phyloP scores from a whole-genome alignment of 2,329 filamentous ascomycete species.

The Trichoderma sp. region DNA sequence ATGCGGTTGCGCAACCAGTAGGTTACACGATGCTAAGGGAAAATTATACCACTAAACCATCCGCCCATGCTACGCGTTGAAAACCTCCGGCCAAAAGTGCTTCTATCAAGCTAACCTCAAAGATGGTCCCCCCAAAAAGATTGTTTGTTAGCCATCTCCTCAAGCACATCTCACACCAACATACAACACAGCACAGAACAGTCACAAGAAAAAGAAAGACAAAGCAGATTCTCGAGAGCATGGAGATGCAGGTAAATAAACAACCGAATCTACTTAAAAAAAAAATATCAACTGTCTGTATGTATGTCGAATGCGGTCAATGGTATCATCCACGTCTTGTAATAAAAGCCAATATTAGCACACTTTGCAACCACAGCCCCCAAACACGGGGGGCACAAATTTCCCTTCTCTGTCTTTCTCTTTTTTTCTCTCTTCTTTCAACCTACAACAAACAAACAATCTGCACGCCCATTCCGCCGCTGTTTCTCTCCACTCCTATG shows the following conservation, averaged over 20 bases:
- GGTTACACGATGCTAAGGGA: slow-evolving; percentile 17
- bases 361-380: slow-evolving; percentile 22
- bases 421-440: neutral
- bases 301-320: slow-evolving; percentile 35
- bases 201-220: neutral
- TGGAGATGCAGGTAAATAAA: slow-evolving; percentile 14
- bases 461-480: neutral
- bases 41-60: slow-evolving; percentile 22
- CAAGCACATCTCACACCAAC: neutral
- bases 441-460: neutral
- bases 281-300: slow-evolving; percentile 15
- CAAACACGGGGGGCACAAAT: neutral
- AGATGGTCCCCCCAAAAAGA: neutral
- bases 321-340: slow-evolving; percentile 43
- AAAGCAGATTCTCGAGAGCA: neutral
- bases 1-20: neutral
- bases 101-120: neutral
- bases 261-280: slow-evolving; percentile 14
- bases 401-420: slow-evolving; percentile 6
- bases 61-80: slow-evolving; percentile 4
- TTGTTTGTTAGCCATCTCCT: neutral
- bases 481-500: slow-evolving; percentile 16
- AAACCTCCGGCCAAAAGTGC: neutral
- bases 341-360: slow-evolving; percentile 28
- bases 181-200: neutral